Evolutionary conservation across 352 stramenopile genomes (phyloP).

Genomic region (Phytopythium boreale): DNA sequence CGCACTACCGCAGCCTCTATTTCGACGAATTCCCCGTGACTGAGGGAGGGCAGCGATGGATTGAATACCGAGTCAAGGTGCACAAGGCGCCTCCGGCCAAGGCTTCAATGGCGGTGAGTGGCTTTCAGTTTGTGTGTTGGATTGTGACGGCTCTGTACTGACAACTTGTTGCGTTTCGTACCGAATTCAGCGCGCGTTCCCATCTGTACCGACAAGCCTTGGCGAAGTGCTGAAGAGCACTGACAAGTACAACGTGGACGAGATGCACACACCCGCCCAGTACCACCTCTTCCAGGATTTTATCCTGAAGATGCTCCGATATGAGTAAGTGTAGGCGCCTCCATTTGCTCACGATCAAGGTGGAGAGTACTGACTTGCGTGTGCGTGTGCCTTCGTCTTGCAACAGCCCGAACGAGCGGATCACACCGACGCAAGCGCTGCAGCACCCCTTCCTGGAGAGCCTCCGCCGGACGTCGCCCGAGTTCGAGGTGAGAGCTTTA

Average conservation of each 20-base stretch:
- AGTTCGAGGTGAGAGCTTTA: conserved; percentile 25
- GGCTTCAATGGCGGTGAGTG: conserved; percentile 33
- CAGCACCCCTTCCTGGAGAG: conserved; percentile 90
- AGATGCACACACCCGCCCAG: conserved; percentile 72
- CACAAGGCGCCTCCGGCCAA: conserved; percentile 42
- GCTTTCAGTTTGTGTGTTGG: too few relatives aligned
- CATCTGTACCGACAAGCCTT: conserved; percentile 39
- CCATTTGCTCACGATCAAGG: background rate
- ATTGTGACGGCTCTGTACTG: conserved; percentile 2
- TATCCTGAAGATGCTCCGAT: conserved; percentile 94
- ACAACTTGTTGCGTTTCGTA: background rate
- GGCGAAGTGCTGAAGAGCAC: conserved; percentile 58
- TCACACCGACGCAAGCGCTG: conserved; percentile 91
- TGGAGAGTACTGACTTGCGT: background rate
- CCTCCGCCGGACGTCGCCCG: conserved; percentile 30
- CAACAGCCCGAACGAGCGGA: conserved; percentile 78
- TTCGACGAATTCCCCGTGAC: conserved; percentile 85
- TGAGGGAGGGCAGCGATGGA: conserved; percentile 51
- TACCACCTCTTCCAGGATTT: conserved; percentile 94
- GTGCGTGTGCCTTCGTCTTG: background rate
- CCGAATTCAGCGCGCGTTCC: conserved; percentile 17
- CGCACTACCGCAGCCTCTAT: conserved; percentile 85
- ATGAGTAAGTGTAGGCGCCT: conserved; percentile 62
- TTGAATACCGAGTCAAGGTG: conserved; percentile 68
- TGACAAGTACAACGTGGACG: conserved; percentile 35